Conservation (phyloP, 2,329 filamentous ascomycete species). For the Sphaceloma murrayae region DNA sequence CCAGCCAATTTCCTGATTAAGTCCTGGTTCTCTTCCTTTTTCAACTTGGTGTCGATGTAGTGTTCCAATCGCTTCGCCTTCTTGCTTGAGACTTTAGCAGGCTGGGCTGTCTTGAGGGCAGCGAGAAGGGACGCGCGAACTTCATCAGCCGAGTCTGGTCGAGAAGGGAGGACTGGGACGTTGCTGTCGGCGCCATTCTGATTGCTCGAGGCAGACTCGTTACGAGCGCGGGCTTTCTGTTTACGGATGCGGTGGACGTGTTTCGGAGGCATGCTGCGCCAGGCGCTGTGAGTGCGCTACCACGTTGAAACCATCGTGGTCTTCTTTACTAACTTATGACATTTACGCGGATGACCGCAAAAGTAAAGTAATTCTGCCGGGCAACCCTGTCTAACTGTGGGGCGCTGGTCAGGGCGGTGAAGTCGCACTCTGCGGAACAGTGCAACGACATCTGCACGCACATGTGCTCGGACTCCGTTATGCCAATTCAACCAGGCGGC, state of each 20-base stretch:
- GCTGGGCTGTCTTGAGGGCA: constrained; percentile 45
- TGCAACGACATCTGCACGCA: too few species aligned
- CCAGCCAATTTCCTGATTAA: constrained; percentile 73
- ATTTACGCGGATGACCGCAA: too few species aligned
- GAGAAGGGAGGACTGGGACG: constrained; percentile 37
- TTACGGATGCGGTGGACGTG: constrained; percentile 50
- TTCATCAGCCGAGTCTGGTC: constrained; percentile 45
- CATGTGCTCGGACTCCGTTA: too few species aligned
- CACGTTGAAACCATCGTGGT: too few species aligned
- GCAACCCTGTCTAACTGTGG: too few species aligned
- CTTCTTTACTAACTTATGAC: too few species aligned
- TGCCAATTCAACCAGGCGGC: too few species aligned
- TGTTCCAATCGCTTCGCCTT: constrained; percentile 61
- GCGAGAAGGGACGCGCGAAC: constrained; percentile 48
- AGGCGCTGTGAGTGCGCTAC: not conserved
- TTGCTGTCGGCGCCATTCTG: constrained; percentile 48
- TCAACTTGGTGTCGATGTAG: constrained; percentile 79
- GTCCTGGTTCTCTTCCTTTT: constrained; percentile 82
- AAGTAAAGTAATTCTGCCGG: too few species aligned
- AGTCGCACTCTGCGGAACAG: too few species aligned
- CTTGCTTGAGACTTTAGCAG: constrained; percentile 50
- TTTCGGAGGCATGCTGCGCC: constrained; percentile 35
- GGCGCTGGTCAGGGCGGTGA: too few species aligned
- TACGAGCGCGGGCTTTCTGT: constrained; percentile 55
- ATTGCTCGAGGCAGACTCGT: constrained; percentile 35